Conservation (phyloP, 345 rosid species). For the Corchorus olitorius region DNA sequence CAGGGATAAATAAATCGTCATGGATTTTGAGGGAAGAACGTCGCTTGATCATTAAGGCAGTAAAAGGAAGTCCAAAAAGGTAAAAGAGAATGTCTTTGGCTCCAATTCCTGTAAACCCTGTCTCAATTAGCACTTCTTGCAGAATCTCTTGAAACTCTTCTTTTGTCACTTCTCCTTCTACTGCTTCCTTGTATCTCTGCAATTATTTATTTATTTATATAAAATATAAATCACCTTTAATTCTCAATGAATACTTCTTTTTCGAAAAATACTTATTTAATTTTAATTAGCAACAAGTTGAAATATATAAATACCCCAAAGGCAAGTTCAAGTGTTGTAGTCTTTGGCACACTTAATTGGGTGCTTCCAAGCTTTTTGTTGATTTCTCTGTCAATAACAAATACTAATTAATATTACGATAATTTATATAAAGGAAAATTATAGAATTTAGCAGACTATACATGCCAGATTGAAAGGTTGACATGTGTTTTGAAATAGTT, state of each 20-base stretch:
- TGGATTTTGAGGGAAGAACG: conserved; percentile 49
- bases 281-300: too few relatives aligned
- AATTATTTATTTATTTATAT: neutral
- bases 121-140: conserved; percentile 48
- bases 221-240: too few relatives aligned
- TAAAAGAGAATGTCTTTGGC: conserved; percentile 62
- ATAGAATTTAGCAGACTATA: too few relatives aligned
- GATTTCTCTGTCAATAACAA: conserved; percentile 43
- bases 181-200: conserved; percentile 49
- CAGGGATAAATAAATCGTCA: conserved; percentile 71
- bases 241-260: too few relatives aligned
- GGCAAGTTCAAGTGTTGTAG: conserved; percentile 35
- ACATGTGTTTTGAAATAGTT: too few relatives aligned
- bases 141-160: conserved; percentile 71
- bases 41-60: conserved; percentile 60
- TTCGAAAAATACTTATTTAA: too few relatives aligned
- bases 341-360: conserved; percentile 61
- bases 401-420: too few relatives aligned
- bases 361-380: conserved; percentile 66
- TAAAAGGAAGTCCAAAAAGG: conserved; percentile 64
- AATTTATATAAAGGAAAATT: too few relatives aligned
- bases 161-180: conserved; percentile 34
- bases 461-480: too few relatives aligned
- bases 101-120: conserved; percentile 72
- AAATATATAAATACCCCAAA: conserved; percentile 34